Evolutionary conservation across 495 filamentous ascomycete species (phyloP).

Genomic region (Cenococcum geophilum): DNA sequence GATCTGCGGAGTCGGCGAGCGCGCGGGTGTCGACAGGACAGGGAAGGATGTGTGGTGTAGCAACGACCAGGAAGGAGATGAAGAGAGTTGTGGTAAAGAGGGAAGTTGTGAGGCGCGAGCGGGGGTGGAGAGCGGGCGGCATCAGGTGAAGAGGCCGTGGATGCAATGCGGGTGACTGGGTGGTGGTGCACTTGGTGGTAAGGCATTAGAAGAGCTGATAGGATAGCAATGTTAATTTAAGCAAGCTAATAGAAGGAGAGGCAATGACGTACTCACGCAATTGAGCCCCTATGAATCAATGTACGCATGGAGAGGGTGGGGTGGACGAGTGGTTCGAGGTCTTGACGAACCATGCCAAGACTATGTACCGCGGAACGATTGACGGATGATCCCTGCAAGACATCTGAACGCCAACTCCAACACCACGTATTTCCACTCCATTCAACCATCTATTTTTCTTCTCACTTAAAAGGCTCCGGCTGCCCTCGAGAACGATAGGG

Average conservation of each 20-base stretch:
- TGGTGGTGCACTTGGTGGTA: slow-evolving; percentile 1
- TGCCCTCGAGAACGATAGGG: too few species aligned
- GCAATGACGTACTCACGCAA: slow-evolving; percentile 15
- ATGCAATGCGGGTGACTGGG: background rate
- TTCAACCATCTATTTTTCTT: too few species aligned
- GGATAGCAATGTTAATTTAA: slow-evolving; percentile 5
- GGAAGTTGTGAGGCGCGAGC: slow-evolving; percentile 81
- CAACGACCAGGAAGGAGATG: slow-evolving; percentile 87
- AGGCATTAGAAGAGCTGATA: slow-evolving; percentile 13
- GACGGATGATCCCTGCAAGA: background rate
- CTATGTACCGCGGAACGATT: background rate
- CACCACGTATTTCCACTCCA: background rate
- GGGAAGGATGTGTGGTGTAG: slow-evolving; percentile 83
- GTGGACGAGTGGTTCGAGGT: background rate
- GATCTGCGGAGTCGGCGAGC: slow-evolving; percentile 60
- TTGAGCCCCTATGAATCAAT: slow-evolving; percentile 6
- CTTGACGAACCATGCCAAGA: background rate
- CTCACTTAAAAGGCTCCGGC: too few species aligned
- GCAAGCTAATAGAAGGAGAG: background rate
- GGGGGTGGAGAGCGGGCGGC: slow-evolving; percentile 88
- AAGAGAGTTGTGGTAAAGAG: slow-evolving; percentile 92
- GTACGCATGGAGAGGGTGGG: too few species aligned
- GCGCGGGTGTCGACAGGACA: slow-evolving; percentile 71
- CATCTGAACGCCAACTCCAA: slow-evolving; percentile 1
- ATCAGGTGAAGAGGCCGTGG: slow-evolving; percentile 43